Percentiles rank a stretch among this genome's conserved stretches.
phyloP scores from a whole-genome alignment of 1,284 basidiomycete species.

The Somion occarium region DNA sequence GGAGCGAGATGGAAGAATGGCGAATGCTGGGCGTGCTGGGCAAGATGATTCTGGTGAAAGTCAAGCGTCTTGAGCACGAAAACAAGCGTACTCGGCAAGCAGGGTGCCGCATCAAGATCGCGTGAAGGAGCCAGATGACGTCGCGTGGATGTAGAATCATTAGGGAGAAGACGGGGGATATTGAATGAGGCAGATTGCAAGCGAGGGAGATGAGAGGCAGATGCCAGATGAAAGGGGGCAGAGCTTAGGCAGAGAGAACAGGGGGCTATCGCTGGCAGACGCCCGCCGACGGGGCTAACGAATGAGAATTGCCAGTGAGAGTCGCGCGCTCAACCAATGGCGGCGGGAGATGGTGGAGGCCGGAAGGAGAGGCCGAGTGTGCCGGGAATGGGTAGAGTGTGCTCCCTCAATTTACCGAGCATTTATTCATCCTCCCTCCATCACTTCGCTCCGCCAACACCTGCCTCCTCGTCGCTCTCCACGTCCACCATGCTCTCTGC shows the following conservation, averaged over 20 bases:
- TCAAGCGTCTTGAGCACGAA: neutral
- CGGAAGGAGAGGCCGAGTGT: neutral
- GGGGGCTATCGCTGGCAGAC: neutral
- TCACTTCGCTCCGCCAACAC: slow-evolving; percentile 16
- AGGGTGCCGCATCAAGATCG: neutral
- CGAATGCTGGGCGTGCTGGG: slow-evolving; percentile 1
- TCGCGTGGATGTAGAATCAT: neutral
- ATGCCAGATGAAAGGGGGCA: neutral
- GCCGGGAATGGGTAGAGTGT: neutral
- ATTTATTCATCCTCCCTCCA: slow-evolving; percentile 14
- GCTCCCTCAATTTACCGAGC: slow-evolving; percentile 6
- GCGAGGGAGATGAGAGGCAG: neutral
- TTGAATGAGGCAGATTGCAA: neutral
- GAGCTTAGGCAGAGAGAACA: neutral
- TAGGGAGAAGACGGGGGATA: neutral
- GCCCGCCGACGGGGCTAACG: too few relatives aligned
- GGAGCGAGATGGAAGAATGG: neutral
- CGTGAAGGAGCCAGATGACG: slow-evolving; percentile 2
- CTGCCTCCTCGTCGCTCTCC: slow-evolving; percentile 8
- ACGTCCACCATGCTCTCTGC: slow-evolving; percentile 37
- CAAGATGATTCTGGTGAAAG: neutral
- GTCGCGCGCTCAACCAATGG: too few relatives aligned
- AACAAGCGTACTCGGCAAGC: slow-evolving; percentile 4
- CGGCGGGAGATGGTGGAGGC: too few relatives aligned
- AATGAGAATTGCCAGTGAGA: too few relatives aligned